These are phyloP conservation scores for Cubamyces lactineus DNA, from an alignment of 768 basidiomycete species.

Conservation along the genomic window DNA sequence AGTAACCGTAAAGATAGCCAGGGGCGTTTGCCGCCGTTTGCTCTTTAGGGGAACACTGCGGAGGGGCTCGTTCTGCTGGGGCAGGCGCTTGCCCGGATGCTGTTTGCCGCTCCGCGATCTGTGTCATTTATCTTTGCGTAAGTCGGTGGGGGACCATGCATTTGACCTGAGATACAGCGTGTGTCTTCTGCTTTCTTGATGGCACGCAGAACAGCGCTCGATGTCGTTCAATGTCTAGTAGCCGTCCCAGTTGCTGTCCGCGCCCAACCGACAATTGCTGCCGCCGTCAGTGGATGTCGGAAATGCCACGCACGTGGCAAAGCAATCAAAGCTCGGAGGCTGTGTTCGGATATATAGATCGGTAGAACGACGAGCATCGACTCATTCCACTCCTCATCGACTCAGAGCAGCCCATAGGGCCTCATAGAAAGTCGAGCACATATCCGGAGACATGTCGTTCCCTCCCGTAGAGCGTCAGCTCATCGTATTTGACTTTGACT, in stretches of 20 bases:
- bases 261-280: background rate
- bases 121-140: too few relatives aligned
- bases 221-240: too few relatives aligned
- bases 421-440: background rate
- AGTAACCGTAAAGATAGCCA: background rate
- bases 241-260: background rate
- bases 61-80: background rate
- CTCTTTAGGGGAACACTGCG: too few relatives aligned
- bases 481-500: conserved; percentile 96
- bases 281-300: background rate
- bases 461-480: conserved; percentile 57
- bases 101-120: background rate
- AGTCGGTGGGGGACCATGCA: too few relatives aligned
- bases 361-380: background rate
- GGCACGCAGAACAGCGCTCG: too few relatives aligned
- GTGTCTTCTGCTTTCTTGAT: too few relatives aligned
- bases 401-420: background rate
- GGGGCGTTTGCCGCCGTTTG: background rate
- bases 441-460: conserved; percentile 18
- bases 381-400: conserved; percentile 1
- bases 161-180: too few relatives aligned
- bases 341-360: background rate
- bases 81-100: background rate
- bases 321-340: background rate
- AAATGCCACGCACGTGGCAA: background rate